These are phyloP conservation scores for Emydomyces testavorans DNA, from an alignment of 2,329 filamentous ascomycete species.

Conservation along the genomic window DNA sequence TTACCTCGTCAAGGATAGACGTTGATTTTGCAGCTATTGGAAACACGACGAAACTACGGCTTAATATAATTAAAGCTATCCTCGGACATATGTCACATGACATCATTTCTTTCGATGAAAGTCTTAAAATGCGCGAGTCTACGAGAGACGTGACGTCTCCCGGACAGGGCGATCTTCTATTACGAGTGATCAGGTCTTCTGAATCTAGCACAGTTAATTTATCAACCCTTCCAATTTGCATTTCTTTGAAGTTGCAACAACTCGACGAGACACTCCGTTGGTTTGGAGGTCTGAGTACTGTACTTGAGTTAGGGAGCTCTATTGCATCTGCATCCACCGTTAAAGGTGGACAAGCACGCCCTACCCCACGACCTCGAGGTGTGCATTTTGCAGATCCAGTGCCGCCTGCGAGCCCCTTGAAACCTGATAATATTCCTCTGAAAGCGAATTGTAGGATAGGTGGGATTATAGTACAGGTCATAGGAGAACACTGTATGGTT, in stretches of 20 bases:
- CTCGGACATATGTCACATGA: conserved; percentile 40
- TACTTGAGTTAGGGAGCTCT: conserved; percentile 77
- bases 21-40: conserved; percentile 19
- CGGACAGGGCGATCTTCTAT: conserved; percentile 30
- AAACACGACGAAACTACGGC: conserved; percentile 21
- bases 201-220: conserved; percentile 44
- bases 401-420: conserved; percentile 18
- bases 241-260: conserved; percentile 65
- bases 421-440: conserved; percentile 15
- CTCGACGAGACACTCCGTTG: conserved; percentile 78
- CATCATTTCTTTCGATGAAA: conserved; percentile 43
- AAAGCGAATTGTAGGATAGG: conserved; percentile 70
- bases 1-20: conserved; percentile 21
- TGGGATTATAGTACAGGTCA: conserved; percentile 62
- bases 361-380: conserved; percentile 33
- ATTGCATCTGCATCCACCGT: conserved; percentile 60
- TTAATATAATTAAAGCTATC: conserved; percentile 33
- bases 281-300: conserved; percentile 83
- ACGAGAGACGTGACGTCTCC: conserved; percentile 31
- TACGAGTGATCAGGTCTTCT: conserved; percentile 27
- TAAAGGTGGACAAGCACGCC: conserved; percentile 26
- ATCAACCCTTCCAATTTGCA: conserved; percentile 62
- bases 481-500: conserved; percentile 65
- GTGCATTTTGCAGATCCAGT: conserved; percentile 45
- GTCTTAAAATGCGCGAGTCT: conserved; percentile 37